Evolutionary conservation across 805 yeast genomes (phyloP), one percentile per base, ranked within the genome.

Genomic region (Teunomyces cretensis): DNA sequence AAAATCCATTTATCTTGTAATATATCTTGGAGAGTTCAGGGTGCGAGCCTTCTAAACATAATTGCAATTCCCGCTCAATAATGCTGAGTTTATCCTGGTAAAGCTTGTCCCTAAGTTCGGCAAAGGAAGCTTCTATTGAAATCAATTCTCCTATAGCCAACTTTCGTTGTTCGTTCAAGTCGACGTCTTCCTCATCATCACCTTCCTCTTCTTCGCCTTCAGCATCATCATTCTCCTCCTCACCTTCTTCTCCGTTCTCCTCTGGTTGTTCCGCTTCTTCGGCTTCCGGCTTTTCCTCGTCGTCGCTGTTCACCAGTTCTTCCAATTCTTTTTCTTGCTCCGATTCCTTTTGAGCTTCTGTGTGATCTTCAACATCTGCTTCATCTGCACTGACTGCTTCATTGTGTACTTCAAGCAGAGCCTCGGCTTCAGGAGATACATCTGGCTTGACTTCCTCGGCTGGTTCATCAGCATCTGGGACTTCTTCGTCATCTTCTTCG

Each of bases 31-130:
- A 77, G 44, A 92, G 75, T 55, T 91, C 97, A 0, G 98, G 98
- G 64, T 94, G 99, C 15, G 89, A 79, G 9, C 97, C 97, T 50
- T 84, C 85, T 28, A 84, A 69, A 67, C 98, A 91, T 76, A 92
- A 79, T 56, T 85, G 85, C 49, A 92, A 70, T 62, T 94, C 99
- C 37, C 86, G 84, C 53, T 88, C 88, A 51, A 87, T 75, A 50
- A 87, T 79, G 30, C 78, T 72, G 58, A 91, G 69, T 61, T 88
- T 91, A 60, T 90, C 96, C 48, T 86, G 90, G 64, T 86, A 92
- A 41, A 94, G 70, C 56, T 79, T 78, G 62, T 94, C 97, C 51
- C 97, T 80, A 45, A 92, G 72, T 49, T 79, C 75, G 6, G 98
- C 97, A 73, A 91, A 94, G 44, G 85, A 86, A 33, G 84, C 72